phyloP scores from a whole-genome alignment of 306 rosid genomes.

The Medicago lupulina region DNA sequence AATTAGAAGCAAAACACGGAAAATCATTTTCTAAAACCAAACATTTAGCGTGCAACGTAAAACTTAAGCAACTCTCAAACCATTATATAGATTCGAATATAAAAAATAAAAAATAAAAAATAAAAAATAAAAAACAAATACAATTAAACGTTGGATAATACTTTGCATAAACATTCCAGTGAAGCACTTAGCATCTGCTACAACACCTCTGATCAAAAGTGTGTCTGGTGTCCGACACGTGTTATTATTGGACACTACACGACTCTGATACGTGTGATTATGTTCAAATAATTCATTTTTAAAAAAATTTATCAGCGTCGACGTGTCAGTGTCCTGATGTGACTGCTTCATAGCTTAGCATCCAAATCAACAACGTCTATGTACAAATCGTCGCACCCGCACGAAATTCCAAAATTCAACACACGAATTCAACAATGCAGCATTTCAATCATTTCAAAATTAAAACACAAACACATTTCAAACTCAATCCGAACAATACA shows the following conservation, averaged over 20 bases:
- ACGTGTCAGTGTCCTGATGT: too few species aligned
- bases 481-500: neutral
- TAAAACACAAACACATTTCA: neutral
- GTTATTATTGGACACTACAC: too few species aligned
- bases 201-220: too few species aligned
- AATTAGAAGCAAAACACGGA: neutral
- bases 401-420: constrained; percentile 28
- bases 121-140: neutral
- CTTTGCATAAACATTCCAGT: neutral
- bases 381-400: constrained; percentile 30
- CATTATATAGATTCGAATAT: constrained; percentile 4
- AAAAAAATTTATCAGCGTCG: too few species aligned
- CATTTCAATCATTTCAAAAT: constrained; percentile 28
- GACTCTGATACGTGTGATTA: too few species aligned
- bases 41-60: neutral
- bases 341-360: constrained; percentile 7
- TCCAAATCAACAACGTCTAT: constrained; percentile 36
- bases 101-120: too few species aligned
- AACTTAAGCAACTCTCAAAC: constrained; percentile 25
- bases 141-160: constrained; percentile 14
- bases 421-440: constrained; percentile 24
- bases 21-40: neutral
- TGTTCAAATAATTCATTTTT: too few species aligned
- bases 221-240: too few species aligned
- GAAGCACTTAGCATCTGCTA: too few species aligned